Conservation (phyloP, 1,139 yeast genomes). For the Yamadazyma atlantica region DNA sequence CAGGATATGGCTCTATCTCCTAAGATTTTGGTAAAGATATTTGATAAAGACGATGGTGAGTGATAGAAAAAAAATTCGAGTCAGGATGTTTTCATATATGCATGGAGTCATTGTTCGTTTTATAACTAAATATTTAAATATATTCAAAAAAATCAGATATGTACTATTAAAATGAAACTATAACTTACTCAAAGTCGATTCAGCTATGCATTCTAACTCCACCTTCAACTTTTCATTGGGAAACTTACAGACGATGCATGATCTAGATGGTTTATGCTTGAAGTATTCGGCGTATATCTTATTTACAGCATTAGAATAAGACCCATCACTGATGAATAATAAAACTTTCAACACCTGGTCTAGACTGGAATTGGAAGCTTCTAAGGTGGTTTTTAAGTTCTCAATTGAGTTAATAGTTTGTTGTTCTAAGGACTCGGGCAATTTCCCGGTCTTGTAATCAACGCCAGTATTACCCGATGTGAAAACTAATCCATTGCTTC, state of each 20-base stretch:
- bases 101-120: too few relatives aligned
- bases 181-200: constrained; percentile 1
- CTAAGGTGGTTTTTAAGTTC: constrained; percentile 6
- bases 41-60: too few relatives aligned
- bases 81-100: too few relatives aligned
- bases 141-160: too few relatives aligned
- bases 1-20: too few relatives aligned
- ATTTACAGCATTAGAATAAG: constrained; percentile 5
- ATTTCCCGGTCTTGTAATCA: constrained; percentile 3
- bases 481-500: constrained; percentile 6
- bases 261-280: constrained; percentile 48
- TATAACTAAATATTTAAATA: not conserved
- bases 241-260: constrained; percentile 48
- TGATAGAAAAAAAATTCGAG: too few relatives aligned
- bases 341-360: constrained; percentile 7
- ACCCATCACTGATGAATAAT: constrained; percentile 6
- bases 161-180: not conserved
- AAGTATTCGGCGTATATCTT: constrained; percentile 41
- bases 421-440: constrained; percentile 6
- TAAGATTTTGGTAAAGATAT: too few relatives aligned
- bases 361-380: constrained; percentile 4
- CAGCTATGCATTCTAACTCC: constrained; percentile 45
- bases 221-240: constrained; percentile 41
- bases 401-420: constrained; percentile 5
- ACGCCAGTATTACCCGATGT: constrained; percentile 7